Base-by-base conservation (phyloP, 1,139 yeast species). In the Yamadazyma songkhlaensis region DNA sequence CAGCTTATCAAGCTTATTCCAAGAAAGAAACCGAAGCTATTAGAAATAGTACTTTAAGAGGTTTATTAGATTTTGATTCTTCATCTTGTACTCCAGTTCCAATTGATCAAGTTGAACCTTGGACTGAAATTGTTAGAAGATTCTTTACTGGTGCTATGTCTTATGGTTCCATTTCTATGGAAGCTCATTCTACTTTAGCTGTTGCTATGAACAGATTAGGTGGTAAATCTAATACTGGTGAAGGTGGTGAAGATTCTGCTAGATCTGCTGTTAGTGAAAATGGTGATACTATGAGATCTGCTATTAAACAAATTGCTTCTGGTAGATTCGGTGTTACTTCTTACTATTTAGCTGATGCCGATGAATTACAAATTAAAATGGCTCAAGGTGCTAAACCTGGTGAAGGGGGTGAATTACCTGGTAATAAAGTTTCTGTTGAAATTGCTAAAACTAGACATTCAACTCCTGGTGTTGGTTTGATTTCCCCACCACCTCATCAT, bases 331-430 rank as follows among this genome's bases (percentile, higher is more conserved):
- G 98, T 72, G 98, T 92, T 38, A 92, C 98, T 6, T 88, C 97
- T 2, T 79, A 84, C 67, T 92, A 92, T 60, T 74, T 92, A 54
- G 82, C 96, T 25, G 97, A 92, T 66, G 96, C 97, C 31, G 97
- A 92, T 57, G 97, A 92, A 68, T 79, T 92, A 48, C 98, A 92
- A 67, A 92, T 92, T 61, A 92, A 92, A 69, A 89, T 92, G 94
- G 97, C 98, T 8, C 98, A 92, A 67, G 97, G 98, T 67, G 98
- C 98, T 40, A 92, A 92, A 67, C 97, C 97, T 8, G 98, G 97
- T 72, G 97, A 92, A 72, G 98, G 98, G 74, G 98, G 98, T 77
- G 97, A 92, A 64, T 74, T 92, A 51, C 97, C 97, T 32, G 97
- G 96, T 44, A 85, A 86, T 69, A 92, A 92, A 66, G 97, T 92